phyloP scores from a whole-genome alignment of 1,284 basidiomycete species.

The Fistulina hepatica region DNA sequence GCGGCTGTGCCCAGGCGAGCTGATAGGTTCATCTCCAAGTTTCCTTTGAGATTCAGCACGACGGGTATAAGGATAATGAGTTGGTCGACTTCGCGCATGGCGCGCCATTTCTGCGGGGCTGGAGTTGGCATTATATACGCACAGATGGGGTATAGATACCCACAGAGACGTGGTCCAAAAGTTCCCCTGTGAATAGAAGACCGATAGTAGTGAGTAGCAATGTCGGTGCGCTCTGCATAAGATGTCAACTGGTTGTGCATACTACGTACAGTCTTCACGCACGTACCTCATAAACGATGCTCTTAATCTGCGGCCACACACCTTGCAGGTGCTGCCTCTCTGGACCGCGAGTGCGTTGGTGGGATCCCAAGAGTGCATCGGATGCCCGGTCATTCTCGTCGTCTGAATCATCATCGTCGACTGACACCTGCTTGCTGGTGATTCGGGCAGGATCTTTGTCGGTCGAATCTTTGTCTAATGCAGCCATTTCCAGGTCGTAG shows the following conservation, averaged over 20 bases:
- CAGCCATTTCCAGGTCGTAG: no score
- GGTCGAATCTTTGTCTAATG: no score
- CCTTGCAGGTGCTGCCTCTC: no score
- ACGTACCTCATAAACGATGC: constrained; percentile 57
- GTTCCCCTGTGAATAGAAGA: constrained; percentile 79
- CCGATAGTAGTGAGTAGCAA: constrained; percentile 62
- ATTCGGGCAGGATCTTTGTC: no score
- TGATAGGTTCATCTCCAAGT: constrained; percentile 90
- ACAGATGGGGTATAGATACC: constrained; percentile 21
- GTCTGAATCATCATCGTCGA: no score
- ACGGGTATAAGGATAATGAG: constrained; percentile 96
- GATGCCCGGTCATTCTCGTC: no score
- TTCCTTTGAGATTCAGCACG: constrained; percentile 92
- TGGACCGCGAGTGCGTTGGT: no score
- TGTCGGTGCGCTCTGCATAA: constrained; percentile 57
- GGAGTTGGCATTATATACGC: neutral
- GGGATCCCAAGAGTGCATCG: no score
- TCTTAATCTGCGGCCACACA: constrained; percentile 43
- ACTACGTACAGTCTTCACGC: constrained; percentile 1
- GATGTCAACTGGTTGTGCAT: neutral
- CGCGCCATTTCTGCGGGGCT: constrained; percentile 62
- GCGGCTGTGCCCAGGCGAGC: constrained; percentile 67
- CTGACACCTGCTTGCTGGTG: no score
- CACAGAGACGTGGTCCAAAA: constrained; percentile 79
- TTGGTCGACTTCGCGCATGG: constrained; percentile 86